A percentile compares a stretch with the other conserved stretches of the same genome.
These are phyloP conservation scores for Pseudonitzschia multistriata DNA, from an alignment of 108 stramenopile genomes.

Conservation along the genomic window DNA sequence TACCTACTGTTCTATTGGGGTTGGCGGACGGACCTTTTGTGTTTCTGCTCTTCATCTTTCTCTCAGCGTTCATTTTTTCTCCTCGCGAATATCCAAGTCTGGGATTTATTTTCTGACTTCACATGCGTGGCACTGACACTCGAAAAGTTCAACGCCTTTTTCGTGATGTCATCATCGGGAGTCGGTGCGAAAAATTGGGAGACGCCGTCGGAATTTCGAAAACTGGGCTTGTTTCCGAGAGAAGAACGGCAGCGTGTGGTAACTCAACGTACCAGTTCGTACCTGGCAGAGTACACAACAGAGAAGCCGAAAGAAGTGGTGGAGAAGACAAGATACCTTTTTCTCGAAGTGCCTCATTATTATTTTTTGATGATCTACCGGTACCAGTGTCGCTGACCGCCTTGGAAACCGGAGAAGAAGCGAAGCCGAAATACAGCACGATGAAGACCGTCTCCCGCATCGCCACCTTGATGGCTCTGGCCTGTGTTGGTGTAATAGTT, in stretches of 20 bases:
- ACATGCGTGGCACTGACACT: neutral
- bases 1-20: too few species aligned
- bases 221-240: neutral
- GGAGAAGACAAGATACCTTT: slow-evolving; percentile 2
- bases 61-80: too few species aligned
- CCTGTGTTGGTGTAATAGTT: neutral
- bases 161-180: neutral
- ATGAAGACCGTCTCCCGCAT: neutral
- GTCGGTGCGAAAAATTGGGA: neutral
- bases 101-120: neutral
- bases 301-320: neutral
- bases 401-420: too few species aligned
- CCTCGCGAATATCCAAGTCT: neutral
- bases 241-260: too few species aligned
- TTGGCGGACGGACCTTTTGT: too few species aligned
- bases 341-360: neutral
- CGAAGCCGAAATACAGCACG: neutral
- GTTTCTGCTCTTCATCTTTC: neutral
- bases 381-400: too few species aligned
- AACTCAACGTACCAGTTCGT: too few species aligned
- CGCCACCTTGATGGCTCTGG: neutral
- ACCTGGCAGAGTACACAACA: too few species aligned
- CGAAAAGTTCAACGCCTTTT: neutral
- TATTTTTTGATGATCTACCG: neutral
- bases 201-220: neutral